phyloP scores from a whole-genome alignment of 2,329 filamentous ascomycete genomes.

The Neopestalotiopsis sp. region DNA sequence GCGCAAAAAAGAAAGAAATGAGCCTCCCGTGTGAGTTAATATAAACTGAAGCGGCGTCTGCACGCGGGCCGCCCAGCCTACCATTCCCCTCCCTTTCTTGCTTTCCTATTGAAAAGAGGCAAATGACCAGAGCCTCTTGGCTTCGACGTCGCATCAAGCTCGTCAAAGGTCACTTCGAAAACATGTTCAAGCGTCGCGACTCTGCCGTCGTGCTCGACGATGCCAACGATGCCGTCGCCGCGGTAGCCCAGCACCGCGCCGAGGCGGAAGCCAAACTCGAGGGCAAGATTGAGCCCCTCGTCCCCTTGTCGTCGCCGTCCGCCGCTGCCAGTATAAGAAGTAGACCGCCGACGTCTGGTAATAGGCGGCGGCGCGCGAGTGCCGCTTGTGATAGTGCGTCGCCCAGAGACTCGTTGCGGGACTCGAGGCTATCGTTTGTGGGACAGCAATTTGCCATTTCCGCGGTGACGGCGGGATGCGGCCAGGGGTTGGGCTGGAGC shows the following conservation, averaged over 20 bases:
- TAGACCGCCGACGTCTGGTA: not conserved
- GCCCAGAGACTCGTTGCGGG: not conserved
- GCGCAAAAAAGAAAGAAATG: not conserved
- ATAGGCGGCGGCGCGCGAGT: not conserved
- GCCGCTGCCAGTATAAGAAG: not conserved
- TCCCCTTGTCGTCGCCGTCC: not conserved
- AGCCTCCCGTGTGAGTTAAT: not conserved
- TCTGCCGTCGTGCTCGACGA: slow-evolving; percentile 12
- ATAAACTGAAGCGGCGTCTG: not conserved
- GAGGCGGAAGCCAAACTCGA: slow-evolving; percentile 12
- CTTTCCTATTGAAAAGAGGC: not conserved
- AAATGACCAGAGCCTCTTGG: slow-evolving; percentile 2
- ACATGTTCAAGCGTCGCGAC: slow-evolving; percentile 8
- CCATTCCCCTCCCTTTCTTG: not conserved
- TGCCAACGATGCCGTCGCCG: not conserved
- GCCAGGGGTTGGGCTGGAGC: not conserved
- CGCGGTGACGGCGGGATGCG: slow-evolving; percentile 3
- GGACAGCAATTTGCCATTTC: slow-evolving; percentile 13
- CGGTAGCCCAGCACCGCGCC: slow-evolving; percentile 10
- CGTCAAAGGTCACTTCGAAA: not conserved
- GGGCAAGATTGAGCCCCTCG: slow-evolving; percentile 7
- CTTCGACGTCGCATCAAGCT: slow-evolving; percentile 12
- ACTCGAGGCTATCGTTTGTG: slow-evolving; percentile 4
- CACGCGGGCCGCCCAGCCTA: not conserved
- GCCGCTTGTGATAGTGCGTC: not conserved